These are phyloP conservation scores for Prunus campanulata DNA, from an alignment of 306 rosid genomes.

Conservation along the genomic window DNA sequence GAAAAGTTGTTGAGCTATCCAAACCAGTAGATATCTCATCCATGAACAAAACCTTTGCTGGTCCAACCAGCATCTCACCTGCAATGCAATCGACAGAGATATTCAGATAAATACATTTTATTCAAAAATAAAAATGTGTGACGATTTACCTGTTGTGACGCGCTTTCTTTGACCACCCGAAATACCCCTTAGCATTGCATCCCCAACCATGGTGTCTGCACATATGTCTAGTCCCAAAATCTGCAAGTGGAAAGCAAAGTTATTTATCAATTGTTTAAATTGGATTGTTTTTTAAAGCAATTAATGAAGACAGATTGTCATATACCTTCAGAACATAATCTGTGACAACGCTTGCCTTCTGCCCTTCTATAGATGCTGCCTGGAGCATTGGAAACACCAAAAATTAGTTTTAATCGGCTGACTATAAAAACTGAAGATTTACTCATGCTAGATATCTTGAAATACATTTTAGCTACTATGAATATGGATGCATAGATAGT, in stretches of 20 bases:
- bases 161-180: conserved; percentile 55
- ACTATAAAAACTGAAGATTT: not conserved
- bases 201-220: conserved; percentile 44
- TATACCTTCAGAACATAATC: conserved; percentile 44
- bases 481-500: not conserved
- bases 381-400: conserved; percentile 2
- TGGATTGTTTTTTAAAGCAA: not conserved
- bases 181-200: conserved; percentile 40
- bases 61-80: conserved; percentile 54
- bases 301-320: not conserved
- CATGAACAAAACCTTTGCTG: conserved; percentile 46
- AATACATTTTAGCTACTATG: not conserved
- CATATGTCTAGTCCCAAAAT: conserved; percentile 43
- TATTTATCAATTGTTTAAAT: no score
- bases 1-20: conserved; percentile 39
- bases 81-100: not conserved
- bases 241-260: conserved; percentile 11
- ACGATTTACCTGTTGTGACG: conserved; percentile 40
- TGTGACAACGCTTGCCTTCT: conserved; percentile 30
- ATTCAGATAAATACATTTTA: not conserved
- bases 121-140: not conserved
- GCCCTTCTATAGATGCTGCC: conserved; percentile 38
- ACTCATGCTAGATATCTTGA: not conserved
- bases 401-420: not conserved
- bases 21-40: conserved; percentile 54